phyloP scores from a whole-genome alignment of 73 alveolate species.

The Tetrahymena borealis region DNA sequence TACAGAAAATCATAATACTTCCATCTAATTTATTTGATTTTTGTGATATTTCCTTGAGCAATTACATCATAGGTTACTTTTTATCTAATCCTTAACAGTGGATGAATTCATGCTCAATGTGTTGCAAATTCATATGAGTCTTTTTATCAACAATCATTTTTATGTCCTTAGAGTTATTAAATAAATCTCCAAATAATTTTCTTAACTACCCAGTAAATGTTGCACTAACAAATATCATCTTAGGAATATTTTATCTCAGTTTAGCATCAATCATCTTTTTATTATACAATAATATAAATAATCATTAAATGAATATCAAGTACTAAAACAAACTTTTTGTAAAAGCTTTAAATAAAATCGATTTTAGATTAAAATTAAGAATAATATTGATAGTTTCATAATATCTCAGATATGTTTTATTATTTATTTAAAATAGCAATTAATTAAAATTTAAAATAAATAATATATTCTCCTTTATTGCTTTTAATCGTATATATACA shows the following conservation, averaged over 20 bases:
- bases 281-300: no score
- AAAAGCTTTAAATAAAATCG: neutral
- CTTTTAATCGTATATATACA: no score
- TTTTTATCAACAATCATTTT: constrained; percentile 45
- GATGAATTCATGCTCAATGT: constrained; percentile 68
- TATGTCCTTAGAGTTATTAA: neutral
- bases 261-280: neutral
- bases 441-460: no score
- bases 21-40: constrained; percentile 43
- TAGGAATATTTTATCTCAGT: neutral
- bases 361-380: neutral
- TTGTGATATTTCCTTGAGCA: constrained; percentile 39
- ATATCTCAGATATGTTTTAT: no score
- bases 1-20: constrained; percentile 69
- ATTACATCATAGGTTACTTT: constrained; percentile 39
- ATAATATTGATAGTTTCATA: no score
- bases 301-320: constrained; percentile 4
- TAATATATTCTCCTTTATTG: no score
- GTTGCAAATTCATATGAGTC: constrained; percentile 62
- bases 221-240: constrained; percentile 17
- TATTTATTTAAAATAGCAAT: no score
- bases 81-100: constrained; percentile 57
- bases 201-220: constrained; percentile 9
- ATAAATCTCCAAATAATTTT: neutral
- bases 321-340: neutral